Evolutionary conservation across 164 flowering plant species (phyloP).

Genomic region (Aristolochia contorta): DNA sequence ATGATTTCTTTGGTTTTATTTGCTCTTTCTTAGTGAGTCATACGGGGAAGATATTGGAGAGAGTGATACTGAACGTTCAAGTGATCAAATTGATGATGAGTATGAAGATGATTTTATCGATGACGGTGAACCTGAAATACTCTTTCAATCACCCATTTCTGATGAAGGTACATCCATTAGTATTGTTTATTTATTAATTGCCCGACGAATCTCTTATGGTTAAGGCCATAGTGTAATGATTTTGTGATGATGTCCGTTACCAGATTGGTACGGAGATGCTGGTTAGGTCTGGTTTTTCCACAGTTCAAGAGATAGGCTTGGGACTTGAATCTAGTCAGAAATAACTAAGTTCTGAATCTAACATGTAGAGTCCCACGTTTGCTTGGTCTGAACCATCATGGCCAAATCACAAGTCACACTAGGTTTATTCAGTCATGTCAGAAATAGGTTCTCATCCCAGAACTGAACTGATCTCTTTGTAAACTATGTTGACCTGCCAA

Average conservation of each 20-base stretch:
- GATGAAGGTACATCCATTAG: slow-evolving; percentile 58
- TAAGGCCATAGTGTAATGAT: background rate
- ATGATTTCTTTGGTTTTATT: slow-evolving; percentile 18
- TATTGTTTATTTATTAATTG: background rate
- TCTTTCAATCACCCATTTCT: slow-evolving; percentile 32
- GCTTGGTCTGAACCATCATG: too few relatives aligned
- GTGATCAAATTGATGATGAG: slow-evolving; percentile 31
- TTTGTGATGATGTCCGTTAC: background rate
- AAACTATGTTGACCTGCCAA: too few relatives aligned
- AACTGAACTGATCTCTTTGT: too few relatives aligned
- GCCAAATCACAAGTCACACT: too few relatives aligned
- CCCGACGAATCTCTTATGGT: background rate
- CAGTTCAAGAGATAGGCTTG: background rate
- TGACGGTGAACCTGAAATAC: slow-evolving; percentile 36
- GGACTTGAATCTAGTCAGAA: background rate
- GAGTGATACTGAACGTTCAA: slow-evolving; percentile 40
- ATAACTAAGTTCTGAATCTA: too few relatives aligned
- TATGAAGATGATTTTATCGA: slow-evolving; percentile 45
- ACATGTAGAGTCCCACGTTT: too few relatives aligned
- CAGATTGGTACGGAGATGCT: background rate
- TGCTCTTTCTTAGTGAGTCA: slow-evolving; percentile 36
- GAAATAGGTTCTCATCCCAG: too few relatives aligned
- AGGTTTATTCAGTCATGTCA: too few relatives aligned
- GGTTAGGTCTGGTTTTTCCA: background rate
- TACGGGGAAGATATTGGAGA: slow-evolving; percentile 57